Evolutionary conservation across 805 yeast species (phyloP), one percentile per base, ranked within the genome.

Genomic region (Zygoascus flipseniorum): DNA sequence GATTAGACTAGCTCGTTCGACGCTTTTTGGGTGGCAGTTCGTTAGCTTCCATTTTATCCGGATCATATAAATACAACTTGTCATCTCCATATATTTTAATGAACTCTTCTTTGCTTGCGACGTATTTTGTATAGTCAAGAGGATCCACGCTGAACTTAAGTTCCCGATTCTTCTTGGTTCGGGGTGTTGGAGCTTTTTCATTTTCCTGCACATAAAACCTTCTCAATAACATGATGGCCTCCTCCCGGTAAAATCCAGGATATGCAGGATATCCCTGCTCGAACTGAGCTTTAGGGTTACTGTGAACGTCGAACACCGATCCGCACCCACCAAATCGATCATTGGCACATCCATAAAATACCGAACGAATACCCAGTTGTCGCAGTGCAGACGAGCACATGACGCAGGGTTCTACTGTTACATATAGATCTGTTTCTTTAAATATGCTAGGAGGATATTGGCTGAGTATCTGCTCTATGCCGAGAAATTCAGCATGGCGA

Each of bases 321-420:
- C 98, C 98, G 66, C 90, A 90, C 0, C 99, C 98, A 0, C 99
- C 99, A 70, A 93, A 93, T 47, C 98, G 70, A 57, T 92, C 98
- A 66, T 93, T 93, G 0, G 89, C 93, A 63, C 97, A 90, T 0
- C 99, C 98, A 63, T 88, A 93, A 47, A 82, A 82, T 1, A 92
- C 96, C 43, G 74, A 72, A 31, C 79, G 69, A 10, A 93, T 80
- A 1, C 85, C 84, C 47, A 90, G 66, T 61, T 93, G 99, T 54
- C 90, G 76, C 43, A 93, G 69, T 2, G 96, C 89, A 43, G 93
- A 82, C 0, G 97, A 98, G 72, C 99, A 93, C 99, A 93, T 93
- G 8, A 93, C 85, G 65, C 99, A 93, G 0, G 99, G 99, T 68
- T 93, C 99, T 0, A 93, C 97, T 0, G 98, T 89, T 26, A 93